phyloP scores from a whole-genome alignment of 2,329 filamentous ascomycete species.

The Rhynchosporium secalis region DNA sequence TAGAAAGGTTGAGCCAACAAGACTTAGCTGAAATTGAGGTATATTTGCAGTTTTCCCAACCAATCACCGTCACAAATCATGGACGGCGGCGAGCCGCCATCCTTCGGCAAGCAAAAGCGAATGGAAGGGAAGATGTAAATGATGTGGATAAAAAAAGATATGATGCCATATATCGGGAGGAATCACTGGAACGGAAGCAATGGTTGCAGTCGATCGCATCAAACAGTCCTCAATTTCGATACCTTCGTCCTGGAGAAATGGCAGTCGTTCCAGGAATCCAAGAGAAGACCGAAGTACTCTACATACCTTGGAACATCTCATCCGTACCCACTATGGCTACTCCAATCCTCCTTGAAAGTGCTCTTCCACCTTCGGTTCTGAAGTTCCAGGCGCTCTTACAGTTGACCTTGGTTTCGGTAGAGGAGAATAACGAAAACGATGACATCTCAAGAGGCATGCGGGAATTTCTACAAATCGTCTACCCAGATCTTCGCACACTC shows the following conservation, averaged over 20 bases:
- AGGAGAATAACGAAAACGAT: neutral
- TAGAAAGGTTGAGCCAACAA: neutral
- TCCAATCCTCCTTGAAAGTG: constrained; percentile 1
- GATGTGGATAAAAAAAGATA: neutral
- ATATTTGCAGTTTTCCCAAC: constrained; percentile 5
- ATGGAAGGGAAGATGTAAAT: neutral
- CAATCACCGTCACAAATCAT: neutral
- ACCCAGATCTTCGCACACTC: constrained; percentile 17
- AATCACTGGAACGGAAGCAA: neutral
- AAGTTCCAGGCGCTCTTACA: constrained; percentile 9
- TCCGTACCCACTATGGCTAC: neutral
- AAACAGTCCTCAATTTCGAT: constrained; percentile 15
- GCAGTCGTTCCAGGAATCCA: neutral
- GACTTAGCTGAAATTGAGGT: constrained; percentile 3
- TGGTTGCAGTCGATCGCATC: constrained; percentile 4
- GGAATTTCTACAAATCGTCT: constrained; percentile 6
- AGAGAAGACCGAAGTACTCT: constrained; percentile 11
- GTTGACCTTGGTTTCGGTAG: neutral
- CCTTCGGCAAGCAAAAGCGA: neutral
- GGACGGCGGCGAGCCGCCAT: constrained; percentile 2
- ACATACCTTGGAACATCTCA: constrained; percentile 18
- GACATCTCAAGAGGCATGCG: neutral
- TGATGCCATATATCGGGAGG: neutral
- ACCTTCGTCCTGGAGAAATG: constrained; percentile 23
- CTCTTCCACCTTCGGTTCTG: neutral